phyloP scores from a whole-genome alignment of 1,139 yeast genomes.

The Debaryomycetaceae sp. region DNA sequence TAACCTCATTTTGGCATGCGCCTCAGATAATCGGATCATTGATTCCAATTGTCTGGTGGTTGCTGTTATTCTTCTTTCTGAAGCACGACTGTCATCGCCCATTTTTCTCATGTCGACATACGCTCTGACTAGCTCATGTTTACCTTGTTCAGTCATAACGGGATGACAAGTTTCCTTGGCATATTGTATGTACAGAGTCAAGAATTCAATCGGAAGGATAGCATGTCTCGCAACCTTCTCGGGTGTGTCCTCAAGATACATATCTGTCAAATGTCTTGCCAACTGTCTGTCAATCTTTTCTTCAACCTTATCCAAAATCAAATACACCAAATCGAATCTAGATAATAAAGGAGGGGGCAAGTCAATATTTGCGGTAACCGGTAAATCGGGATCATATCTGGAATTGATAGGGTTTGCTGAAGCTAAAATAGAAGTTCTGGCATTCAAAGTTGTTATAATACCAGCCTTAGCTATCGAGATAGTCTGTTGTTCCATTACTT shows the following conservation, averaged over 20 bases:
- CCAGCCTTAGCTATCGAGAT: conserved; percentile 98
- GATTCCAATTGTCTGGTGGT: conserved; percentile 96
- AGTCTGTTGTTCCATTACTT: conserved; percentile 99
- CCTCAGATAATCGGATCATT: conserved; percentile 91
- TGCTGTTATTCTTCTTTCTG: conserved; percentile 93
- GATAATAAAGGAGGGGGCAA: conserved; percentile 94
- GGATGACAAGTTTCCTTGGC: conserved; percentile 85
- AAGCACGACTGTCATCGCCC: conserved; percentile 85
- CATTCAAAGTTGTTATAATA: conserved; percentile 92
- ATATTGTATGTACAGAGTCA: conserved; percentile 85
- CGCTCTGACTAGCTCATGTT: conserved; percentile 79
- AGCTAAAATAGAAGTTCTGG: conserved; percentile 92
- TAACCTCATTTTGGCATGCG: conserved; percentile 95
- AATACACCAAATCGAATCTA: conserved; percentile 89
- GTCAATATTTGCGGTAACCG: conserved; percentile 93
- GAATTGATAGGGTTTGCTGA: conserved; percentile 98
- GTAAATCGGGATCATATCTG: conserved; percentile 85
- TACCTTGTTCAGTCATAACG: conserved; percentile 72
- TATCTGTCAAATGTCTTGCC: conserved; percentile 85
- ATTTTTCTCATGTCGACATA: conserved; percentile 92
- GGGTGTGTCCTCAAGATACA: conserved; percentile 88
- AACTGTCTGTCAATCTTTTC: conserved; percentile 78
- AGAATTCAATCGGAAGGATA: conserved; percentile 79
- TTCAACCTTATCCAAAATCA: conserved; percentile 89
- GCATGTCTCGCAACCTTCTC: conserved; percentile 64